Evolutionary conservation across 371 early-diverging fungal species (phyloP), one percentile per base, ranked within the genome.

Genomic region (Syncephalis plumigaleata): DNA sequence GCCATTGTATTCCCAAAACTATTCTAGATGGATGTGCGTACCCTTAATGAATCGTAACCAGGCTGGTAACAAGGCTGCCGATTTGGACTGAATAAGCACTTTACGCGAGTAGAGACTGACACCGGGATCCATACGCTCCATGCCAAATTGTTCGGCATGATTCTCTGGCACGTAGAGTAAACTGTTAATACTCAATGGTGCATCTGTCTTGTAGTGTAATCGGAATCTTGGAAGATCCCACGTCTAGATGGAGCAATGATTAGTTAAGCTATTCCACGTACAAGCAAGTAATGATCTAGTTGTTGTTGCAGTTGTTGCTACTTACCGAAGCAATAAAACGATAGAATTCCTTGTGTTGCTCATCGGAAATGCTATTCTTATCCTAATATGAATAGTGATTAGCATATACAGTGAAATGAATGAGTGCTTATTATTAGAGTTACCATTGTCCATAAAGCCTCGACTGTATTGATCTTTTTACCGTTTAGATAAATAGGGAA

Each of bases 371-470:
- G 3, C 79, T 75, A 55, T 54, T 68, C 55, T 71, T 73, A 50
- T 74, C 72, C 49, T 48, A 48, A 15, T 22, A 21, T 2, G 17
- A 26, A 17, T 16, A 48, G 1, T 16, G 13, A 39, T 18, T 20
- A 36, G 13, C 20, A 22, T 39, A 27, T 36, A 46, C 3, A 25
- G 15, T 4, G 18, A 13, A 45, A 9, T 45, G n/a, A n/a, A n/a
- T n/a, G n/a, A n/a, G n/a, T n/a, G n/a, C n/a, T n/a, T n/a, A n/a
- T n/a, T n/a, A n/a, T n/a, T 31, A 31, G 11, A 23, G 9, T 39
- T 48, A 48, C 48, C 59, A 79, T 87, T 26, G 84, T 84, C 99
- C 99, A 99, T 51, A 98, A 67, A 11, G 98, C 91, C 56, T 90
- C 85, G 45, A 87, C 73, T 3, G 84, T 76, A 68, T 95, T 95